phyloP scores from a whole-genome alignment of 495 filamentous ascomycete species.

The Hypoxylon subgilvum region DNA sequence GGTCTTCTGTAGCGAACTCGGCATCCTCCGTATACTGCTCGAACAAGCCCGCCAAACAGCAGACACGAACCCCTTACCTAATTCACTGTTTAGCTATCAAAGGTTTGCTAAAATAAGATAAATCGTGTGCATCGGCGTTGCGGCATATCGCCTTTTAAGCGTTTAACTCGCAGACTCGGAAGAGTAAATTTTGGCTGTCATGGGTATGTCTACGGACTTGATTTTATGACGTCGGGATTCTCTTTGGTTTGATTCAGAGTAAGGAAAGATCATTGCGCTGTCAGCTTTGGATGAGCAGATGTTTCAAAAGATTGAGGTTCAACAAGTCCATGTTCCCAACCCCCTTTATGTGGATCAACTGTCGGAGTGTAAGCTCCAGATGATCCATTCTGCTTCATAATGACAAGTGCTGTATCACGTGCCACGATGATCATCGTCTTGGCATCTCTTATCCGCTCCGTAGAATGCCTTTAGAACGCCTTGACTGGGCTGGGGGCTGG shows the following conservation, averaged over 20 bases:
- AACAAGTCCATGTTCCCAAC: too few relatives aligned
- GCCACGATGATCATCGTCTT: slow-evolving; percentile 19
- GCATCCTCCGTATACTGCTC: slow-evolving; percentile 22
- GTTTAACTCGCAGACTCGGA: too few relatives aligned
- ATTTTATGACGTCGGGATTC: too few relatives aligned
- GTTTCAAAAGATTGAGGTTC: too few relatives aligned
- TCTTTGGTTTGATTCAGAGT: too few relatives aligned
- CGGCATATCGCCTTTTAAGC: background rate
- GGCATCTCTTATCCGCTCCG: slow-evolving; percentile 29
- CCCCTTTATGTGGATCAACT: background rate
- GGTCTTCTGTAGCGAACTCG: slow-evolving; percentile 15
- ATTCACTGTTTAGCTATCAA: background rate
- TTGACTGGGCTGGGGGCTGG: slow-evolving; percentile 29
- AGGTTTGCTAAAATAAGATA: too few relatives aligned
- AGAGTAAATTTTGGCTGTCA: too few relatives aligned
- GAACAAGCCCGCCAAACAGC: background rate
- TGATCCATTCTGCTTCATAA: background rate
- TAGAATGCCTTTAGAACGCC: slow-evolving; percentile 12
- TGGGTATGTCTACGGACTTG: too few relatives aligned
- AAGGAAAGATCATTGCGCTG: too few relatives aligned
- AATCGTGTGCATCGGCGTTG: background rate
- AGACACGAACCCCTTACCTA: background rate
- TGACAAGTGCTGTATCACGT: slow-evolving; percentile 24
- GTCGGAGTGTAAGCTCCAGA: slow-evolving; percentile 25
- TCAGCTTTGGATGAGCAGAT: too few relatives aligned